A percentile compares a stretch with the other conserved stretches of the same genome.
Conservation (phyloP, 148 eudicot species). For the Cornus kousa region DNA sequence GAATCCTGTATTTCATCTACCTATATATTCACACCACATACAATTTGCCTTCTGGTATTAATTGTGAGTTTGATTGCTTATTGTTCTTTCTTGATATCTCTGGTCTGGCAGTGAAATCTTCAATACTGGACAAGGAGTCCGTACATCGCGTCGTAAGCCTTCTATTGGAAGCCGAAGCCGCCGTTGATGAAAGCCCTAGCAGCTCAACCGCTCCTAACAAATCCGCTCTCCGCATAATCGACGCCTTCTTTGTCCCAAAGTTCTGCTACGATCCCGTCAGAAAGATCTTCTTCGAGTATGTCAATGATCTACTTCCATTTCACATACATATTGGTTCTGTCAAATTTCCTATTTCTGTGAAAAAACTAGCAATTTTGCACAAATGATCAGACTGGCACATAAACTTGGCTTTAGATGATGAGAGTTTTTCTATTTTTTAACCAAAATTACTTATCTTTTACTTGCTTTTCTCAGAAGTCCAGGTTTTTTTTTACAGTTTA, state of each 20-base stretch:
- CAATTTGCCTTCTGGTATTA: no score
- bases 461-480: no score
- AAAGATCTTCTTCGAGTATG: conserved; percentile 62
- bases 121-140: conserved; percentile 71
- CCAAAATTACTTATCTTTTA: no score
- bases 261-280: conserved; percentile 67
- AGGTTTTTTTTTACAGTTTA: no score
- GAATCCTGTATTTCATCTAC: conserved; percentile 34
- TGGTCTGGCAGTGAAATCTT: conserved; percentile 65
- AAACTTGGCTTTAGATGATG: no score
- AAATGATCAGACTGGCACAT: no score
- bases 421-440: no score
- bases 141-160: conserved; percentile 47
- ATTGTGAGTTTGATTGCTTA: background rate
- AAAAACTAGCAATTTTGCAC: no score
- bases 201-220: conserved; percentile 2
- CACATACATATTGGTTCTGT: conserved; percentile 18
- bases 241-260: conserved; percentile 70
- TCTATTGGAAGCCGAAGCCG: conserved; percentile 54
- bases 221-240: conserved; percentile 50
- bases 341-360: no score
- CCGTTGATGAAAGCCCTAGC: conserved; percentile 38
- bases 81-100: no score
- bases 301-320: background rate
- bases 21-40: background rate